These are phyloP conservation scores for Sarocladium oryzae DNA, from an alignment of 2,329 filamentous ascomycete genomes.

Conservation along the genomic window DNA sequence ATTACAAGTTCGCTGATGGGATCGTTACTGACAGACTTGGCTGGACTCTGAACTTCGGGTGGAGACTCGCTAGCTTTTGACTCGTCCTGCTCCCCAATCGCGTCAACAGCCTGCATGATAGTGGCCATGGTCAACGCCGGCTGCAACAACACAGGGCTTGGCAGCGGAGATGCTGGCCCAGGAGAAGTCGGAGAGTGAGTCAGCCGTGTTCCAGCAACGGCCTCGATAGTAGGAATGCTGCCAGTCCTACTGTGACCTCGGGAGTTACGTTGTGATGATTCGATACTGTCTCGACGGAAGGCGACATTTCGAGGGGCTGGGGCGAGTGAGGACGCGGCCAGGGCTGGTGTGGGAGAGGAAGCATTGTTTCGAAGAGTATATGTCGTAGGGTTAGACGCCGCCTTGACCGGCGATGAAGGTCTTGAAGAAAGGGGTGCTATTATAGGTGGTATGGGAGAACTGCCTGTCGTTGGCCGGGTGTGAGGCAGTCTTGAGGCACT, in stretches of 20 bases:
- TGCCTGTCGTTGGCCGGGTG: constrained; percentile 31
- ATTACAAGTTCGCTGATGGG: constrained; percentile 69
- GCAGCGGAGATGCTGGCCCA: constrained; percentile 31
- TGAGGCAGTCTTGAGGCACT: constrained; percentile 35
- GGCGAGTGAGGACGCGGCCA: constrained; percentile 27
- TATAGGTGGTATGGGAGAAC: constrained; percentile 16
- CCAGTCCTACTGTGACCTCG: constrained; percentile 33
- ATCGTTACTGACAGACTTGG: constrained; percentile 49
- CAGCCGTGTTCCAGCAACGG: constrained; percentile 20
- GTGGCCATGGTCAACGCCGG: constrained; percentile 45
- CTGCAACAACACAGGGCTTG: constrained; percentile 23
- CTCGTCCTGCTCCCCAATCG: constrained; percentile 30
- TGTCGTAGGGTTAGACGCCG: constrained; percentile 17
- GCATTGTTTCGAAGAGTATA: constrained; percentile 17
- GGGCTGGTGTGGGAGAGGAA: constrained; percentile 28
- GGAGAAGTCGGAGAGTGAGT: constrained; percentile 17
- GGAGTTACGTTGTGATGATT: constrained; percentile 14
- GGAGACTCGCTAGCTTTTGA: constrained; percentile 22
- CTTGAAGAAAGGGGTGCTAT: constrained; percentile 26
- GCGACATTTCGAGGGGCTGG: constrained; percentile 23
- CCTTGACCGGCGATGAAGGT: constrained; percentile 47
- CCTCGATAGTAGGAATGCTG: constrained; percentile 31
- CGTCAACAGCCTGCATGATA: constrained; percentile 50
- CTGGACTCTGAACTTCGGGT: constrained; percentile 46
- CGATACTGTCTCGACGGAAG: constrained; percentile 35